phyloP scores from a whole-genome alignment of 305 asterid species.

The Ilex paraguariensis region DNA sequence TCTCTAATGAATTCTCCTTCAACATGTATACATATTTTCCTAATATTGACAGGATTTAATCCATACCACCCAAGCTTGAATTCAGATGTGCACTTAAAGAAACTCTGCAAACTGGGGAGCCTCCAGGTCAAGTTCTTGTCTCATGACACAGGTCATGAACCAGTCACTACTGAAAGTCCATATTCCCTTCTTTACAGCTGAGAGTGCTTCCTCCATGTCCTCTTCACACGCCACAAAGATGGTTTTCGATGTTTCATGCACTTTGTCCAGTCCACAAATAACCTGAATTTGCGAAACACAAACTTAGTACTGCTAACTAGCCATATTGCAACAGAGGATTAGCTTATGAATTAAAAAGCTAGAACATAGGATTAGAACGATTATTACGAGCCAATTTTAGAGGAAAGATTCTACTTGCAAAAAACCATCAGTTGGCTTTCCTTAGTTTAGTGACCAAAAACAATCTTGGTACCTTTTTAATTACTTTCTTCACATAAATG shows the following conservation, averaged over 20 bases:
- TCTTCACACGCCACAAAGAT: constrained; percentile 76
- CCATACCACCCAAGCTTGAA: too few species aligned
- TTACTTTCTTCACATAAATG: background rate
- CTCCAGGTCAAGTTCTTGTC: constrained; percentile 74
- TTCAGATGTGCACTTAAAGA: constrained; percentile 24
- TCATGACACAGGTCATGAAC: constrained; percentile 83
- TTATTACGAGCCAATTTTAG: too few species aligned
- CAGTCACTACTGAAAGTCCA: constrained; percentile 72
- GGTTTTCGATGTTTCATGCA: constrained; percentile 44
- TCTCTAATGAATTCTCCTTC: too few species aligned
- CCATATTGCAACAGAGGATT: too few species aligned
- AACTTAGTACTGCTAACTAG: background rate
- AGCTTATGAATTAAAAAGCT: too few species aligned
- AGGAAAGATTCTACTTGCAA: too few species aligned
- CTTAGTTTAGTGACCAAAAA: too few species aligned
- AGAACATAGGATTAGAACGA: too few species aligned
- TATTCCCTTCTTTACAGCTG: constrained; percentile 60
- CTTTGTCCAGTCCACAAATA: constrained; percentile 29
- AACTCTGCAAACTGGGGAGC: constrained; percentile 80
- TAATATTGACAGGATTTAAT: too few species aligned
- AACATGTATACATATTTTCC: too few species aligned
- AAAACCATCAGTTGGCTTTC: too few species aligned
- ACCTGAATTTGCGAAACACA: constrained; percentile 33
- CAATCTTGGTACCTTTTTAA: background rate
- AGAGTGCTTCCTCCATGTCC: constrained; percentile 72